Evolutionary conservation across 2,329 filamentous ascomycete genomes (phyloP), one percentile per base, ranked within the genome.

Genomic region (Sporothrix mexicana): DNA sequence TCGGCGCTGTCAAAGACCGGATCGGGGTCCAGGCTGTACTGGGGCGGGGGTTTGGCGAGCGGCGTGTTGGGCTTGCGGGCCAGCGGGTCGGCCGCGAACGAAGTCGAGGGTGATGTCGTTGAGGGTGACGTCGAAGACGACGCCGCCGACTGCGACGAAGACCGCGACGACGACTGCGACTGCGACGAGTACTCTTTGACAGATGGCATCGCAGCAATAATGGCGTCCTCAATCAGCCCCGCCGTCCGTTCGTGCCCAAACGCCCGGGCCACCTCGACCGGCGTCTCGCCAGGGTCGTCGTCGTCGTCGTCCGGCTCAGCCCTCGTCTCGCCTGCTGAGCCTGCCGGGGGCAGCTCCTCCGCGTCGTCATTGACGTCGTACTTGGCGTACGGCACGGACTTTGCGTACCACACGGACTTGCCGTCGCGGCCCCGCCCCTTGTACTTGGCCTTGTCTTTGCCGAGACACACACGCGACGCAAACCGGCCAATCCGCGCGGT

Each of bases 241-340:
- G 64, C 71, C 9, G 55, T 61, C 12, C 64, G 53, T 10, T 72
- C 64, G 23, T 72, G 45, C 2, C 71, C 71, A 45, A 69, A 72
- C 0, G 49, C 45, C 9, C 71, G 71, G 10, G 71, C 71, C n/a
- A 72, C 23, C 12, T 72, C 53, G 64, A 36, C 45, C 1, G 71
- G 64, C 3, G 71, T 72, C 61, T 53, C 53, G 5, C 55, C 64
- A 1, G 4, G 36, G 25, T 57, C 23, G 23, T 41, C n/a, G 17
- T 53, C 41, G n/a, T 20, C 20, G 12, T 49, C 15, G 13, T 47
- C 20, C 20, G 12, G n/a, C n/a, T n/a, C n/a, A n/a, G n/a, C n/a
- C n/a, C n/a, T n/a, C n/a, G n/a, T n/a, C n/a, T n/a, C n/a, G n/a
- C n/a, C n/a, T n/a, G n/a, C n/a, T n/a, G n/a, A n/a, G n/a, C n/a